Evolutionary conservation across 768 basidiomycete species (phyloP).

Genomic region (Suillus discolor): DNA sequence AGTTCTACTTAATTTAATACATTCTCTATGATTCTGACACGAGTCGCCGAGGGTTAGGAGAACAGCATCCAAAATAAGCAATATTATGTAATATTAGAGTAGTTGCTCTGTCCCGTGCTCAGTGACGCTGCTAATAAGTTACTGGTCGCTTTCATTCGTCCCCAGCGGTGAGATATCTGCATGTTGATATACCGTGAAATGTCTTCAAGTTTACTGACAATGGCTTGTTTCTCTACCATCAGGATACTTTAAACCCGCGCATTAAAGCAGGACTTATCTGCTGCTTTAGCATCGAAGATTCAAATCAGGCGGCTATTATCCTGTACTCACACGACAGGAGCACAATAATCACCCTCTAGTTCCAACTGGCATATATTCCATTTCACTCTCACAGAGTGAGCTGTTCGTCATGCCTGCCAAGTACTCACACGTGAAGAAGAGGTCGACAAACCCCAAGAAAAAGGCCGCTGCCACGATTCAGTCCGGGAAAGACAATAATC

Average conservation of each 20-base stretch:
- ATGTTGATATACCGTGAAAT: background rate
- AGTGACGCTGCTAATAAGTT: background rate
- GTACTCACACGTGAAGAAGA: constrained; percentile 76
- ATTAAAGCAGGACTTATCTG: background rate
- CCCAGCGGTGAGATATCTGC: constrained; percentile 4
- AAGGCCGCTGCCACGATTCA: constrained; percentile 40
- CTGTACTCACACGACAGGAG: constrained; percentile 3
- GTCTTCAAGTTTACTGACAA: background rate
- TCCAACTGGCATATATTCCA: background rate
- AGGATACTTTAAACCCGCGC: constrained; percentile 7
- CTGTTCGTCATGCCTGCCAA: constrained; percentile 58
- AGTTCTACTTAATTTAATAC: background rate
- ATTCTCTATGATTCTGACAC: background rate
- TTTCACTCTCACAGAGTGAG: background rate
- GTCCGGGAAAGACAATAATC: constrained; percentile 32
- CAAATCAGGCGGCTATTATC: constrained; percentile 8
- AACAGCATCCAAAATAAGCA: background rate
- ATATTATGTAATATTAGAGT: constrained; percentile 1
- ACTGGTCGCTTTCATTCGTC: constrained; percentile 6
- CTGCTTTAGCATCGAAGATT: constrained; percentile 17
- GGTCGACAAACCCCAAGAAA: constrained; percentile 49
- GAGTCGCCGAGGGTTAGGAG: background rate
- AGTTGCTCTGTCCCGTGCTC: background rate
- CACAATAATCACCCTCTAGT: background rate
- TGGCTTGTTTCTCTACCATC: background rate